Evolutionary conservation across 306 rosid species (phyloP), one percentile per base, ranked within the genome.

Genomic region (Vigna mungo): DNA sequence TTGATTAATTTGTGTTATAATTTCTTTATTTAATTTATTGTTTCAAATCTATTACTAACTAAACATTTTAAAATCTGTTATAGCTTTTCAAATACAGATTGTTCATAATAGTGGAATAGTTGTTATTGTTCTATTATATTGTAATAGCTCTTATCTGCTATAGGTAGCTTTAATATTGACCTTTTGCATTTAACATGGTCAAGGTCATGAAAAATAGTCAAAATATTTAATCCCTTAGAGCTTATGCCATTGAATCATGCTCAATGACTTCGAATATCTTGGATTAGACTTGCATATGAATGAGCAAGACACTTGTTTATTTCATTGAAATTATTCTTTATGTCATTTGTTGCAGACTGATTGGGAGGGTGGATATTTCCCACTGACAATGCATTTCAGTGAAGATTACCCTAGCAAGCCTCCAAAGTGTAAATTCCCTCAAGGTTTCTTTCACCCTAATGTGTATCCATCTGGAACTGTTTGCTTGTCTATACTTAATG

Each of bases 321-420:
- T 17, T 25, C 5, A 52, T 61, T 18, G 37, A 43, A 51, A 79
- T 65, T 65, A 64, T 71, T 64, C 20, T 82, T 2, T 5, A 3
- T 9, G 32, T 77, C 78, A 52, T 25, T 59, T 85, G 30, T 68
- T 87, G 90, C 92, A 95, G 99, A 95, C 97, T 58, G 99, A 95
- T 79, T 95, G 99, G 99, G 99, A 95, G 76, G 97, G 97, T 59
- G 99, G 99, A 6, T 91, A 56, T 80, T 95, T 83, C 77, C 99
- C 99, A 48, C 87, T 95, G 43, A 90, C 97, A 18, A 88, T 95
- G 86, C 90, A 92, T 80, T 95, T 95, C 90, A 95, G 97, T 86
- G 99, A 95, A 84, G 99, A 95, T 84, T 95, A 95, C 86, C 99
- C 99, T 49, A 95, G 97, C 88, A 95, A 92, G 80, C 97, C 99